Evolutionary conservation across 768 basidiomycete genomes (phyloP).

Genomic region (Mycena chlorophos): DNA sequence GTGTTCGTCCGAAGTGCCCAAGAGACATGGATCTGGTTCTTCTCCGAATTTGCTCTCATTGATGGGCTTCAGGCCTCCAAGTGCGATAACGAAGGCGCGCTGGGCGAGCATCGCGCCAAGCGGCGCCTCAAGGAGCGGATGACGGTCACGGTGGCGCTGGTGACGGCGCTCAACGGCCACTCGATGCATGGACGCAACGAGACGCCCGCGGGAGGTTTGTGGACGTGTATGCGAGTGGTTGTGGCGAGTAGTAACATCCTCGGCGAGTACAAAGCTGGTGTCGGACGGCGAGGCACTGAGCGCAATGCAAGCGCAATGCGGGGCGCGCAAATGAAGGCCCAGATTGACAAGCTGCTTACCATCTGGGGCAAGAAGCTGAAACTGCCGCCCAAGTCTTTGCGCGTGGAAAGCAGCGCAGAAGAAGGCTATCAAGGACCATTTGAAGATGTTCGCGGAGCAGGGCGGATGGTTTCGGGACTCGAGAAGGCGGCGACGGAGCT

Average conservation of each 20-base stretch:
- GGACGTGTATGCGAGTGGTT: neutral
- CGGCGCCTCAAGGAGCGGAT: neutral
- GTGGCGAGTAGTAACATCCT: no score
- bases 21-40: constrained; percentile 26
- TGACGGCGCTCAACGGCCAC: neutral
- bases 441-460: neutral
- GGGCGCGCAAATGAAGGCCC: neutral
- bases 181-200: neutral
- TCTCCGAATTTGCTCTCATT: constrained; percentile 28
- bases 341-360: neutral
- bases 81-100: constrained; percentile 30
- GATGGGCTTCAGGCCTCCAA: constrained; percentile 26
- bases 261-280: neutral
- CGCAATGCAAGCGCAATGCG: no score
- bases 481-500: neutral
- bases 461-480: neutral
- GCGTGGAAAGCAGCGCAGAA: neutral
- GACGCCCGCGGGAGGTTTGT: constrained; percentile 1
- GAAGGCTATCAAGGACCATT: neutral
- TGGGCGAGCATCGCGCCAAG: constrained; percentile 14
- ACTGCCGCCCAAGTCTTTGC: neutral
- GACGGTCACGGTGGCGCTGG: no score
- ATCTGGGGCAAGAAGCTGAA: neutral
- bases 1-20: constrained; percentile 25
- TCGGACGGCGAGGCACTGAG: neutral